Evolutionary conservation across 2,329 filamentous ascomycete genomes (phyloP), one percentile per base, ranked within the genome.

Genomic region (Sclerotinia subarctica): DNA sequence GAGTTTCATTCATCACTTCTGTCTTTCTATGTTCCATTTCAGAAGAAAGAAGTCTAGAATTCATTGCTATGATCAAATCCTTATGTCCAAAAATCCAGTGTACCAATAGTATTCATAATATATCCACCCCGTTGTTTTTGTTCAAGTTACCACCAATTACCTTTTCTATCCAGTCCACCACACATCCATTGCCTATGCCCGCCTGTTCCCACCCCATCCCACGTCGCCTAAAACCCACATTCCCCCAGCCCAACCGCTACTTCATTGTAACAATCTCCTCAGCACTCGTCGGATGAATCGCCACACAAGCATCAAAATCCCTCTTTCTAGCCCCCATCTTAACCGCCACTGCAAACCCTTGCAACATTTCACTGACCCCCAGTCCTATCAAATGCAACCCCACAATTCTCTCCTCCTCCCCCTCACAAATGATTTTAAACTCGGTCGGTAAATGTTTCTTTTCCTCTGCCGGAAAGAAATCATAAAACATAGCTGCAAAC

Each of bases 251-350:
- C n/a, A 44, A 19, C 7, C 10, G 3, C 49, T 58, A 68, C 35
- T 58, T 70, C 70, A 73, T 73, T 2, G 71, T 73, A 52, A 92
- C 90, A 79, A 93, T 77, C 80, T 93, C 90, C 79, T 93, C 90
- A 1, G 90, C 87, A 73, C 88, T 90, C 17, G 90, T 93, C 26
- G 90, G 90, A 79, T 93, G 90, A 73, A 93, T 93, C 69, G 90
- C 89, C 65, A 92, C 88, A 74, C 88, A 90, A 76, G 82, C 88
- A 76, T 93, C 90, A 78, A 93, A 90, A 78, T 92, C 88, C 73
- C 84, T 85, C 86, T 93, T 93, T 66, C 87, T 92, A 46, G 90
- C 90, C 56, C 90, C 90, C 90, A 93, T 92, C 84, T 91, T 92
- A 73, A 93, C 79, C 21, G 90, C 90, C 29, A 93, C 89, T 62